These are phyloP conservation scores for Tylopilus balloui DNA, from an alignment of 768 basidiomycete genomes.

Conservation along the genomic window DNA sequence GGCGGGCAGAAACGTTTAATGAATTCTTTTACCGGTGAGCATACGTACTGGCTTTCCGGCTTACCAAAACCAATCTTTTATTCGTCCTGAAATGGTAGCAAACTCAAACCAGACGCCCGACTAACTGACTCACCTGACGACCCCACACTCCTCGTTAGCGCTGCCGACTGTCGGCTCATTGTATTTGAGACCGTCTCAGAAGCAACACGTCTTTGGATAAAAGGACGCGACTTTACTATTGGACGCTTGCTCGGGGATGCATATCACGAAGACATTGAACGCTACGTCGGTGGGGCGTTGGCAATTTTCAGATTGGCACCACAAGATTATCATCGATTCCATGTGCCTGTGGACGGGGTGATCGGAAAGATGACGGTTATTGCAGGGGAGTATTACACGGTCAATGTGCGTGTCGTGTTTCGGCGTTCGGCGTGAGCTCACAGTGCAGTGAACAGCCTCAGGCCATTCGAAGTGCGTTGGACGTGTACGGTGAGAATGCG, in stretches of 20 bases:
- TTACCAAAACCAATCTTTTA: neutral
- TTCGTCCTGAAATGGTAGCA: slow-evolving; percentile 45
- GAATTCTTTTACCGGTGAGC: slow-evolving; percentile 78
- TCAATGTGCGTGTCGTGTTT: slow-evolving; percentile 60
- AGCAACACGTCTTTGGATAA: slow-evolving; percentile 93
- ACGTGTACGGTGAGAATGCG: slow-evolving; percentile 93
- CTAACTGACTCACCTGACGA: slow-evolving; percentile 71
- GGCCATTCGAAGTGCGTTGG: slow-evolving; percentile 84
- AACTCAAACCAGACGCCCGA: slow-evolving; percentile 79
- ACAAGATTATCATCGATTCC: slow-evolving; percentile 95
- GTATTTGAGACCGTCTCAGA: slow-evolving; percentile 82
- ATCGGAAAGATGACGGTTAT: slow-evolving; percentile 83
- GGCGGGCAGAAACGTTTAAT: slow-evolving; percentile 76
- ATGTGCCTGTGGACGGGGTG: slow-evolving; percentile 78
- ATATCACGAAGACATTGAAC: slow-evolving; percentile 64
- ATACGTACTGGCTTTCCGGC: neutral
- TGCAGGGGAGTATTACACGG: slow-evolving; percentile 92
- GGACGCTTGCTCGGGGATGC: slow-evolving; percentile 72
- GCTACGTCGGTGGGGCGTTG: slow-evolving; percentile 76
- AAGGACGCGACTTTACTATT: slow-evolving; percentile 90
- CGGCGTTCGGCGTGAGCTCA: neutral
- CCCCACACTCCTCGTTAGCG: slow-evolving; percentile 73
- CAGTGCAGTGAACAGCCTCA: slow-evolving; percentile 55
- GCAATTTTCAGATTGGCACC: slow-evolving; percentile 91
- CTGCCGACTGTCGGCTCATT: slow-evolving; percentile 97